Conservation (phyloP, 495 filamentous ascomycete species). For the Hypomontagnella submonticulosa region DNA sequence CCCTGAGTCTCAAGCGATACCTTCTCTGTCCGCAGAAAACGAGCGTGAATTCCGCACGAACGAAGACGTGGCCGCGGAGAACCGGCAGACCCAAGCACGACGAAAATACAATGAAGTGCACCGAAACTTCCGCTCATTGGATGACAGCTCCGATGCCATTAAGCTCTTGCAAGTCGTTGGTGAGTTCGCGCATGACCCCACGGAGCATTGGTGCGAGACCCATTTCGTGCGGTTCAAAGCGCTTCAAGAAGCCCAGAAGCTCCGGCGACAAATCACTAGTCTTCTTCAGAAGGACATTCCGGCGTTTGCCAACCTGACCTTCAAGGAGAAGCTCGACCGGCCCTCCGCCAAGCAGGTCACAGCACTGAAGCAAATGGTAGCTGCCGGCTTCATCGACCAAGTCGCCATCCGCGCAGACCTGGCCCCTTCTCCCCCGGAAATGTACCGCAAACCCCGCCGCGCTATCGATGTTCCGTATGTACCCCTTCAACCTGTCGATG, state of each 20-base stretch:
- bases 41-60: conserved; percentile 68
- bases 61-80: conserved; percentile 73
- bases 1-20: conserved; percentile 80
- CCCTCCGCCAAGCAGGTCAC: conserved; percentile 79
- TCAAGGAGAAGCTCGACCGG: conserved; percentile 70
- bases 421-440: conserved; percentile 76
- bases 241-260: conserved; percentile 84
- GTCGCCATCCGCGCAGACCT: conserved; percentile 93
- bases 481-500: conserved; percentile 77
- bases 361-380: conserved; percentile 88
- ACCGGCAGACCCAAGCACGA: conserved; percentile 68
- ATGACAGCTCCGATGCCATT: conserved; percentile 85
- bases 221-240: conserved; percentile 89
- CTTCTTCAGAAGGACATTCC: conserved; percentile 82
- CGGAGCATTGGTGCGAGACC: conserved; percentile 76
- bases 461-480: conserved; percentile 92
- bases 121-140: conserved; percentile 80
- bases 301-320: conserved; percentile 67
- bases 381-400: conserved; percentile 94
- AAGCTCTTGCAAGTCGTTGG: conserved; percentile 90
- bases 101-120: conserved; percentile 81
- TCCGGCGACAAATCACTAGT: conserved; percentile 82
- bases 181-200: conserved; percentile 76
- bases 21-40: conserved; percentile 53
- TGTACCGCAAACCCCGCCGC: conserved; percentile 74